Evolutionary conservation across 139 green algal genomes (phyloP), one percentile per base, ranked within the genome.

Genomic region (Gonium pectorale): DNA sequence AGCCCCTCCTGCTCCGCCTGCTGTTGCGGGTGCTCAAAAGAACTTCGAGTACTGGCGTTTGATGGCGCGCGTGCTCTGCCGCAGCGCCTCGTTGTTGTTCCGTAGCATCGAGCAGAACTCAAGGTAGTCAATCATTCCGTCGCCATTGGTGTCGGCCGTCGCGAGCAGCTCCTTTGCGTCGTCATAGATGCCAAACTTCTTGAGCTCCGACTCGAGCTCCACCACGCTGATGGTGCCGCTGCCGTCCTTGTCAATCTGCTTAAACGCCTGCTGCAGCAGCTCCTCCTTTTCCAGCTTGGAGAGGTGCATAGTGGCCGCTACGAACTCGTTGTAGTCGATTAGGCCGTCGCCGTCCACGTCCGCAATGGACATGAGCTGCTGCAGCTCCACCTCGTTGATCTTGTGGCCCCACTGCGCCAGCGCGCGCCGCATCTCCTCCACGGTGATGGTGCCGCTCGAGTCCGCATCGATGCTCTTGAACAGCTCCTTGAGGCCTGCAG

Each of bases 241-340:
- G 81, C 80, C 67, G 71, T 93, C 88, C 67, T 72, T 85, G 59
- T 84, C 54, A 38, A 80, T 80, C 49, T 86, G 68, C 69, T 72
- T 85, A 86, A 97, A 97, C 1, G 93, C 95, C 56, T 75, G 83
- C 70, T 90, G 85, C 81, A 98, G 90, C 87, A 95, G 92, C 79
- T 98, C 95, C 80, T 97, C 94, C 89, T 94, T 96, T 77, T 97
- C 87, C 68, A 98, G 88, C 86, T 98, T 95, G 82, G 89, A 93
- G 62, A 94, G 74, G 86, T 97, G 95, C 83, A 98, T 91, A 43
- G 96, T 98, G 77, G 94, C 93, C 3, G 95, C 95, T 54, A 97
- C 75, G 80, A 91, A 92, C 73, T 98, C 95, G 64, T 98, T 94
- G 90, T 99, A 99, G 86, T 99, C 96, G 72, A 99, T 98, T 21